Evolutionary conservation across 192 early-diverging fungal genomes (phyloP), one percentile per base, ranked within the genome.

Genomic region (Mortierella claussenii): DNA sequence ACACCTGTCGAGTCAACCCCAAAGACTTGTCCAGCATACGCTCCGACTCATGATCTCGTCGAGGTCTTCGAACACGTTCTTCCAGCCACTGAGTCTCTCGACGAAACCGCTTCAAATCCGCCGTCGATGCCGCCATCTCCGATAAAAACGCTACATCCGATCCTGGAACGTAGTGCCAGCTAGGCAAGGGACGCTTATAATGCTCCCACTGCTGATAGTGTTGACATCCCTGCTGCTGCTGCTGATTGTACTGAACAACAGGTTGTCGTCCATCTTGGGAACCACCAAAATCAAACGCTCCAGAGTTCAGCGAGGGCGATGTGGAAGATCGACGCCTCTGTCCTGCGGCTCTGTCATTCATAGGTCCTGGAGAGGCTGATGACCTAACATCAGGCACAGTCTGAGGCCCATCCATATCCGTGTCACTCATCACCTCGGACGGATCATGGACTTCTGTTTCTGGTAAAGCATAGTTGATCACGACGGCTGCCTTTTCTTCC

Each of bases 51-150:
- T 17, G 2, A 27, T 76, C 71, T 7, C 43, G 46, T 34, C 37
- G 60, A 17, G 58, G 52, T n/a, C 65, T 23, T 3, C 47, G 32
- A 2, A 67, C 58, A n/a, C 73, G 64, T 28, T 76, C 64, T 33
- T 76, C 73, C 37, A 67, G 18, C 73, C 73, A 76, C 23, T 34
- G 30, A 8, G 59, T 46, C 28, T 76, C 73, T 61, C 73, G 56
- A 28, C 73, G 40, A 46, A 76, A 76, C 20, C 73, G 56, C 20
- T 50, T 57, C 37, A 76, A 31, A 46, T 76, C 73, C 11, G 64
- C 73, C 15, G 28, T 61, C 1, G 73, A 67, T 21, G 59, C 65
- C 23, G 47, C 60, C 73, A 76, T 76, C 52, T 66, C 64, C 30
- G 73, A 76, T 7, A 76, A 40, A n/a, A 76, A 45, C 0, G 73